A percentile compares a stretch with the other conserved stretches of the same genome.
These are phyloP conservation scores for Rhodotorula diobovata DNA, from an alignment of 768 basidiomycete genomes.

Conservation along the genomic window DNA sequence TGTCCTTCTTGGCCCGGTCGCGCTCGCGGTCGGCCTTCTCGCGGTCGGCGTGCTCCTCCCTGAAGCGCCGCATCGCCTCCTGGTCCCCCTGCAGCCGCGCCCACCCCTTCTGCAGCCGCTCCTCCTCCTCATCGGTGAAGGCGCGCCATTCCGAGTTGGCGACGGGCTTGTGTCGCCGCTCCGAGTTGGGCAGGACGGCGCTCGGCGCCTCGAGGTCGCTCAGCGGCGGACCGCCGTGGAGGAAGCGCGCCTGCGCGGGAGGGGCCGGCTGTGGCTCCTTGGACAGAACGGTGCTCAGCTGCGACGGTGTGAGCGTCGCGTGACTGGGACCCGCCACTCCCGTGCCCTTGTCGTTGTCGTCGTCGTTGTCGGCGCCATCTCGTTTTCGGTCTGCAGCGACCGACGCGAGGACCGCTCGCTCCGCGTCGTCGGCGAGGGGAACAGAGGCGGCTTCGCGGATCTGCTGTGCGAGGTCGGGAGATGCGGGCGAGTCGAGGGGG, in stretches of 20 bases:
- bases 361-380: neutral
- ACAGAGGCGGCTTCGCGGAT: neutral
- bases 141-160: slow-evolving; percentile 30
- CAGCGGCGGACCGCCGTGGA: slow-evolving; percentile 32
- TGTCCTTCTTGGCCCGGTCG: neutral
- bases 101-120: slow-evolving; percentile 18
- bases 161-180: slow-evolving; percentile 3
- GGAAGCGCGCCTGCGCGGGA: neutral
- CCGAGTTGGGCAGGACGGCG: neutral
- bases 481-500: slow-evolving; percentile 21
- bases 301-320: slow-evolving; percentile 1
- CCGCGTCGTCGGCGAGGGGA: neutral
- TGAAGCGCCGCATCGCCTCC: neutral
- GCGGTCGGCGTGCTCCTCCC: neutral
- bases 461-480: neutral
- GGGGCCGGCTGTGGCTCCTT: neutral
- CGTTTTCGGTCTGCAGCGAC: neutral
- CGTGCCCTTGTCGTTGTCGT: too few species aligned
- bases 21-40: neutral
- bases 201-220: slow-evolving; percentile 32
- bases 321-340: too few species aligned
- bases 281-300: slow-evolving; percentile 14
- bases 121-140: slow-evolving; percentile 37
- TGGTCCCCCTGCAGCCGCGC: neutral
- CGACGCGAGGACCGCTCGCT: neutral